Evolutionary conservation across 2,329 filamentous ascomycete species (phyloP), one percentile per base, ranked within the genome.

Genomic region (Lasiodiplodia hormozganensis): DNA sequence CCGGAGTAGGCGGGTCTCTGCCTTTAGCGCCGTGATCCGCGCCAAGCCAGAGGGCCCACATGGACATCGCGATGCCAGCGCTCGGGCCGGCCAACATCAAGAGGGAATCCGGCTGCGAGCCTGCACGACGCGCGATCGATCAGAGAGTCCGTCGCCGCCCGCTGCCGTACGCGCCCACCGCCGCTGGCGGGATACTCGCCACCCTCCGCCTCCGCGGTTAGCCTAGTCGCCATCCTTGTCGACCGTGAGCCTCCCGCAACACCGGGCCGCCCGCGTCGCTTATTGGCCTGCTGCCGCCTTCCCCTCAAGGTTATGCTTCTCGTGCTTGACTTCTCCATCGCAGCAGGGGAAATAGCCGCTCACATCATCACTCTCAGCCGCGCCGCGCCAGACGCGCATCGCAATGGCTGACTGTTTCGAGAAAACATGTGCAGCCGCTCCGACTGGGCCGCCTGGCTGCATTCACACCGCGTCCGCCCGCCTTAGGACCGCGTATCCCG

Each of bases 11-110:
- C 58, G 58, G 58, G 58, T 62, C 40, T 49, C 40, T 34, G 21
- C 25, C 43, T 21, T 34, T 60, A 60, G 58, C 40, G 40, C 57
- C 36, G 40, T 60, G 57, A 60, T 60, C 57, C 57, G 57, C 57
- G 57, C 57, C 57, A 60, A 60, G 57, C 38, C 38, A 47, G 51
- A 57, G 31, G 31, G 57, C 57, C 57, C 57, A 47, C 43, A 47
- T 47, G 43, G 36, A 60, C 57, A 60, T 60, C 57, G 40, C 57
- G 57, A 60, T 47, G 54, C 54, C 54, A 57, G 54, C 57, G 57
- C 57, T 60, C 57, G 57, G 57, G 21, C 57, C 57, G 57, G 7
- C 54, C 31, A 25, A 57, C 54, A 38, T 57, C 54, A 31, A 31
- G 2, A 12, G 23, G 4, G 34, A 21, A 16, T 16, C 52, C 7